These are phyloP conservation scores for Herpetomonas samuelpessoai DNA, from an alignment of 208 protist species.

Conservation along the genomic window DNA sequence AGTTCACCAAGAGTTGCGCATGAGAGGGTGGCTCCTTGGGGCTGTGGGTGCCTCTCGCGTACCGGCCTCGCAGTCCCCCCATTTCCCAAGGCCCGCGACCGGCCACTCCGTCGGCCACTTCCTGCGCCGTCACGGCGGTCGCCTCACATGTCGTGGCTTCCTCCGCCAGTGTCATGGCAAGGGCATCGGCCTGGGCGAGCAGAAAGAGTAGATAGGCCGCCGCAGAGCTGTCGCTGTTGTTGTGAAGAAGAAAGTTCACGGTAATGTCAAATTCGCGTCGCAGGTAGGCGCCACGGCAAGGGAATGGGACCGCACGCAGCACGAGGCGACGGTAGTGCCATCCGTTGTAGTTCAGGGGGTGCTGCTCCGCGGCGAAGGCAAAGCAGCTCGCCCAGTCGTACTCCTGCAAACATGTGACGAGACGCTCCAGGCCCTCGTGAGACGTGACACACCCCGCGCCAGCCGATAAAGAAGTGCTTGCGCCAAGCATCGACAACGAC, in stretches of 20 bases:
- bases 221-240: slow-evolving; percentile 65
- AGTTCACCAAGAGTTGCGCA: too few species aligned
- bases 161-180: too few species aligned
- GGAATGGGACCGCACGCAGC: background rate
- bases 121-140: too few species aligned
- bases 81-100: too few species aligned
- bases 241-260: slow-evolving; percentile 37
- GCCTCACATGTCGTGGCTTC: too few species aligned
- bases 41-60: too few species aligned
- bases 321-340: slow-evolving; percentile 62
- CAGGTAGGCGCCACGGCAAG: background rate
- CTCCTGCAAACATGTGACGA: background rate
- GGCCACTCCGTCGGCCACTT: too few species aligned
- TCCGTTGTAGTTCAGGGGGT: slow-evolving; percentile 84
- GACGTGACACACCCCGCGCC: background rate
- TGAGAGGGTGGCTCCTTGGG: background rate
- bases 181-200: slow-evolving; percentile 8
- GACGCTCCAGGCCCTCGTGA: background rate
- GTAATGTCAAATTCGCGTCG: slow-evolving; percentile 19
- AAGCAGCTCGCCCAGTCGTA: slow-evolving; percentile 18
- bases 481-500: background rate
- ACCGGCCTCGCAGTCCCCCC: too few species aligned
- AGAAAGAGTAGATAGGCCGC: slow-evolving; percentile 61
- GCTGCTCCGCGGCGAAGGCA: slow-evolving; percentile 44
- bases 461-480: background rate